These are phyloP conservation scores for Ceratocystis huliohia DNA, from an alignment of 2,329 filamentous ascomycete genomes.

Conservation along the genomic window DNA sequence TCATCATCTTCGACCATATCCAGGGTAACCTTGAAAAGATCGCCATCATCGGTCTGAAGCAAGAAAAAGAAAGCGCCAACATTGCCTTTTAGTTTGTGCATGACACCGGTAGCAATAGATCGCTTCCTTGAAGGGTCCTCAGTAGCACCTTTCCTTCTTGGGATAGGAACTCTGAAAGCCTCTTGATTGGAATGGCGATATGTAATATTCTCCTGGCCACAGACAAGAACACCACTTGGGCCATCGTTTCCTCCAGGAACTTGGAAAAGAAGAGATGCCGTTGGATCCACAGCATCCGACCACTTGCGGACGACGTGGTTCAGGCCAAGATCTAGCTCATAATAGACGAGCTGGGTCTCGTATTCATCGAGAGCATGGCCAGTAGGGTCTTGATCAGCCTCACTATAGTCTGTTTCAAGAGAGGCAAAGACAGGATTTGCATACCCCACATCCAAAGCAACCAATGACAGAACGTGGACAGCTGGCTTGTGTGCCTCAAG, in stretches of 20 bases:
- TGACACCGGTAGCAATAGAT: constrained; percentile 77
- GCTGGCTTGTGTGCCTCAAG: constrained; percentile 91
- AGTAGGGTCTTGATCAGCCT: constrained; percentile 80
- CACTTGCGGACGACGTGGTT: constrained; percentile 97
- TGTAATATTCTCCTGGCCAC: constrained; percentile 84
- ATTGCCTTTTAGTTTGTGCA: constrained; percentile 82
- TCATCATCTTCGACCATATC: constrained; percentile 76
- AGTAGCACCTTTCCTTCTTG: constrained; percentile 69
- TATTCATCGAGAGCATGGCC: constrained; percentile 68
- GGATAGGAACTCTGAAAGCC: constrained; percentile 77
- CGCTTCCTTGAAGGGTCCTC: constrained; percentile 89
- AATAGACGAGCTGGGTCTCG: constrained; percentile 90
- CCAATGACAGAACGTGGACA: constrained; percentile 76
- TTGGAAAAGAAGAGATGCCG: constrained; percentile 81
- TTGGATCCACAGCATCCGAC: constrained; percentile 85
- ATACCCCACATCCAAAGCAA: constrained; percentile 87
- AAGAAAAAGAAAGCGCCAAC: constrained; percentile 91
- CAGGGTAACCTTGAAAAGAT: constrained; percentile 90
- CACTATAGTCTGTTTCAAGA: constrained; percentile 84
- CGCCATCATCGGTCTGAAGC: constrained; percentile 91
- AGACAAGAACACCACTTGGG: constrained; percentile 88
- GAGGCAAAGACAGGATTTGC: constrained; percentile 94
- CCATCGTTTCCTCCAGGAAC: constrained; percentile 89
- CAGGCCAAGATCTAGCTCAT: constrained; percentile 88
- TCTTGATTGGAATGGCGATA: constrained; percentile 96